Conservation (phyloP, 2,329 filamentous ascomycete genomes). For the Colletotrichum somersetense region DNA sequence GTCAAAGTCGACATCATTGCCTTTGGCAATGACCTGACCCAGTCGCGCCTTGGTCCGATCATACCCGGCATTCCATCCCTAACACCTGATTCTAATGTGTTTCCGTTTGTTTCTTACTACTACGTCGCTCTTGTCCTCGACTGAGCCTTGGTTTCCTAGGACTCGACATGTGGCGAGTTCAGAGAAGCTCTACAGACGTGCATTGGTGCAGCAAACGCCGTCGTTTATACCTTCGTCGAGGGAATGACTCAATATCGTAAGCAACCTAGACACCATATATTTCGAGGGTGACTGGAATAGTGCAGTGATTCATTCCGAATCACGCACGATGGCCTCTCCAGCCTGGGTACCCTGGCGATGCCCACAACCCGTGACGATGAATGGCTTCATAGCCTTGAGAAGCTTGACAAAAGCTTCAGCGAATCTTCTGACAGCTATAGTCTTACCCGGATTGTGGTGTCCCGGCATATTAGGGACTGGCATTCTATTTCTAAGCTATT, state of each 20-base stretch:
- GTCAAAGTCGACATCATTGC: constrained; percentile 37
- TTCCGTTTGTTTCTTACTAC: constrained; percentile 45
- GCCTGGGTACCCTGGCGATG: constrained; percentile 78
- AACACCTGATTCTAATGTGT: constrained; percentile 24
- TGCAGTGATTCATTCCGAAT: constrained; percentile 74
- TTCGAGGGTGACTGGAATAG: constrained; percentile 25
- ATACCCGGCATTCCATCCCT: not conserved
- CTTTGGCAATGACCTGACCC: constrained; percentile 31
- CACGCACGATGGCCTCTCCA: constrained; percentile 69
- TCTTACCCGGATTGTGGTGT: not conserved
- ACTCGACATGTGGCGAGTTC: constrained; percentile 29
- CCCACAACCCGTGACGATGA: constrained; percentile 70
- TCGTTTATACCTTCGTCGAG: constrained; percentile 23
- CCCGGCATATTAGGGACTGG: not conserved
- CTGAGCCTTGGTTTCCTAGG: constrained; percentile 51
- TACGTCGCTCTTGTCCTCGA: constrained; percentile 51
- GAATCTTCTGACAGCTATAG: constrained; percentile 64
- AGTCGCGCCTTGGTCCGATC: not conserved
- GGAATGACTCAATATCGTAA: not conserved
- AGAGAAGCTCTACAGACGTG: constrained; percentile 31
- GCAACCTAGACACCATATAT: not conserved
- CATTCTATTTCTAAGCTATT: not conserved
- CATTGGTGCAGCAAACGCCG: constrained; percentile 16
- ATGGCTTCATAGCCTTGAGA: constrained; percentile 75
- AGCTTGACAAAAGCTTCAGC: constrained; percentile 80